These are phyloP conservation scores for Suillus spraguei DNA, from an alignment of 768 basidiomycete genomes.

Conservation along the genomic window DNA sequence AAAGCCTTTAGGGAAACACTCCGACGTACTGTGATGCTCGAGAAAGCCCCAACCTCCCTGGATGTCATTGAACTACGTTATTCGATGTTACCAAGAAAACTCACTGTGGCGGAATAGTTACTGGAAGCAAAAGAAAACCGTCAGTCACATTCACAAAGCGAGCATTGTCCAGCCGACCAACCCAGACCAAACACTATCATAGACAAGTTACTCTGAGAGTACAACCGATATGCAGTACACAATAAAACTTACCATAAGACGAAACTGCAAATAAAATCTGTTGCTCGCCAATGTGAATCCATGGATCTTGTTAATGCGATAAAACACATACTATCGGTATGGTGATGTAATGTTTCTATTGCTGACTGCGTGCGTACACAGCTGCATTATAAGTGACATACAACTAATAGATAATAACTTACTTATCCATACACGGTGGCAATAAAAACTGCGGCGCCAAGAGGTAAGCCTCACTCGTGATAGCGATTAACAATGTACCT, in stretches of 20 bases:
- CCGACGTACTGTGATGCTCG: not conserved
- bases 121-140: not conserved
- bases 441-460: constrained; percentile 7
- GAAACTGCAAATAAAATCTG: not conserved
- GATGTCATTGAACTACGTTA: not conserved
- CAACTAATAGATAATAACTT: not conserved
- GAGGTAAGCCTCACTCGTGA: not conserved
- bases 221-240: not conserved
- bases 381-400: not conserved
- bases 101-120: not conserved
- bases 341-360: constrained; percentile 4
- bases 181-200: constrained; percentile 8
- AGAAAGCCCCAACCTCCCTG: not conserved
- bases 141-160: not conserved
- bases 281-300: not conserved
- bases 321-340: constrained; percentile 1
- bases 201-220: not conserved
- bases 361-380: not conserved
- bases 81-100: not conserved
- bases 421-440: constrained; percentile 16
- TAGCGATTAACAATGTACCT: not conserved
- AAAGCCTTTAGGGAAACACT: not conserved
- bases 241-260: constrained; percentile 1
- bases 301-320: not conserved
- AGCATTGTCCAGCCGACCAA: not conserved